A percentile compares a stretch with the other conserved stretches of the same genome.
Evolutionary conservation across 1,284 basidiomycete genomes (phyloP).

Genomic region (Pterulicium gracile): DNA sequence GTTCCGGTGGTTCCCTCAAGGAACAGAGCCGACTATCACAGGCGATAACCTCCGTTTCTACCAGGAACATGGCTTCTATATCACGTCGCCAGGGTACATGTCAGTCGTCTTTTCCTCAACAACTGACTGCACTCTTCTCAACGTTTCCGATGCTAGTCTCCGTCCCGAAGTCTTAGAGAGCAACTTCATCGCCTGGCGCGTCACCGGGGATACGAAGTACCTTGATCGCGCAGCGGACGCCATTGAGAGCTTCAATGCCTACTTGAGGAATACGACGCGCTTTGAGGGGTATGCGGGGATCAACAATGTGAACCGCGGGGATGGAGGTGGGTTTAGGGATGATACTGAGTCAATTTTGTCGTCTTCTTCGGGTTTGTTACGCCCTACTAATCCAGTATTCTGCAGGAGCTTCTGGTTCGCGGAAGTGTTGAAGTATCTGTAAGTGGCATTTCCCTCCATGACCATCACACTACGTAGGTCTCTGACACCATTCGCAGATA

Average conservation of each 20-base stretch:
- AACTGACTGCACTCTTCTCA: neutral
- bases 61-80: slow-evolving; percentile 34
- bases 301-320: slow-evolving; percentile 28
- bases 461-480: neutral
- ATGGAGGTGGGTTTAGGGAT: slow-evolving; percentile 24
- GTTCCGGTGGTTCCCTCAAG: slow-evolving; percentile 28
- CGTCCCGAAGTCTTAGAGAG: slow-evolving; percentile 45
- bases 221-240: slow-evolving; percentile 14
- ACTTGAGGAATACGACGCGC: slow-evolving; percentile 8
- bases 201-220: slow-evolving; percentile 27
- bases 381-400: slow-evolving; percentile 1
- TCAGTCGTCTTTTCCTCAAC: neutral
- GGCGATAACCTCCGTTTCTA: slow-evolving; percentile 27
- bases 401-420: slow-evolving; percentile 41
- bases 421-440: slow-evolving; percentile 46
- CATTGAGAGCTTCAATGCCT: slow-evolving; percentile 15
- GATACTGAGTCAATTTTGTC: slow-evolving; percentile 22
- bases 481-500: slow-evolving; percentile 18
- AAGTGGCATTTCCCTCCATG: slow-evolving; percentile 11
- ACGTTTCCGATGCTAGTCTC: slow-evolving; percentile 20
- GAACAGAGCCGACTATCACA: slow-evolving; percentile 30
- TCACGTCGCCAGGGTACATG: slow-evolving; percentile 20
- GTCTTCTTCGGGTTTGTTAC: slow-evolving; percentile 14
- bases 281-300: slow-evolving; percentile 27
- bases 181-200: slow-evolving; percentile 46